Evolutionary conservation across 2,329 filamentous ascomycete genomes (phyloP).

Genomic region (Beauveria sp.): DNA sequence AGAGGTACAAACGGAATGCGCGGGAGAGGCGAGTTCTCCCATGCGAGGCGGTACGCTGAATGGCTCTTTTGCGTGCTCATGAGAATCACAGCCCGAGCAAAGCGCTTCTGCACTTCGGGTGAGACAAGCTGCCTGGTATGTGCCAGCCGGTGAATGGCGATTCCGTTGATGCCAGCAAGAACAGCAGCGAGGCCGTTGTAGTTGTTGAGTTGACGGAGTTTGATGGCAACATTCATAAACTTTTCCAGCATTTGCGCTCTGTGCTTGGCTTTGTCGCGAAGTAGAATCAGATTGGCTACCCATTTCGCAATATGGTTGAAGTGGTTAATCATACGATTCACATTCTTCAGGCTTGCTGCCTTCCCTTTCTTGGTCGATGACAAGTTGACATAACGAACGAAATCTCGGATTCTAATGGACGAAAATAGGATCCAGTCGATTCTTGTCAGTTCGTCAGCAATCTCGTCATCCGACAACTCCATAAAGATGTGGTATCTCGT

Average conservation of each 20-base stretch:
- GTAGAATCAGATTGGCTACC: constrained; percentile 75
- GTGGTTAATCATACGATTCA: constrained; percentile 90
- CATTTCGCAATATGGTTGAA: constrained; percentile 82
- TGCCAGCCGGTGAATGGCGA: constrained; percentile 72
- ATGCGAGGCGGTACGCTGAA: constrained; percentile 91
- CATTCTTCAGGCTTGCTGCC: constrained; percentile 71
- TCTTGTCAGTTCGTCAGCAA: constrained; percentile 85
- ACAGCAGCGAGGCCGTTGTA: constrained; percentile 96
- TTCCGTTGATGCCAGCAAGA: constrained; percentile 84
- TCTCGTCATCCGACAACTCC: constrained; percentile 73
- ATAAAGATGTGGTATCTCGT: constrained; percentile 86
- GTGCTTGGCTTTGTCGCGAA: constrained; percentile 94
- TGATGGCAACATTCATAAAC: constrained; percentile 84
- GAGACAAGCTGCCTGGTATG: constrained; percentile 74
- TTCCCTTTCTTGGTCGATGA: constrained; percentile 63
- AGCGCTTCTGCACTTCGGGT: constrained; percentile 67
- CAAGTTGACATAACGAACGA: constrained; percentile 84
- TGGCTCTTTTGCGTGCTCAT: constrained; percentile 92
- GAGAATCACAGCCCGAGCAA: constrained; percentile 78
- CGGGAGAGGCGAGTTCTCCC: constrained; percentile 88
- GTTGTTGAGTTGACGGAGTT: constrained; percentile 86
- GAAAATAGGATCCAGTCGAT: constrained; percentile 99
- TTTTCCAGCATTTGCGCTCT: constrained; percentile 86
- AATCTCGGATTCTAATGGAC: constrained; percentile 84
- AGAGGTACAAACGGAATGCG: constrained; percentile 91